phyloP scores from a whole-genome alignment of 345 rosid genomes.

The Geranium brycei region DNA sequence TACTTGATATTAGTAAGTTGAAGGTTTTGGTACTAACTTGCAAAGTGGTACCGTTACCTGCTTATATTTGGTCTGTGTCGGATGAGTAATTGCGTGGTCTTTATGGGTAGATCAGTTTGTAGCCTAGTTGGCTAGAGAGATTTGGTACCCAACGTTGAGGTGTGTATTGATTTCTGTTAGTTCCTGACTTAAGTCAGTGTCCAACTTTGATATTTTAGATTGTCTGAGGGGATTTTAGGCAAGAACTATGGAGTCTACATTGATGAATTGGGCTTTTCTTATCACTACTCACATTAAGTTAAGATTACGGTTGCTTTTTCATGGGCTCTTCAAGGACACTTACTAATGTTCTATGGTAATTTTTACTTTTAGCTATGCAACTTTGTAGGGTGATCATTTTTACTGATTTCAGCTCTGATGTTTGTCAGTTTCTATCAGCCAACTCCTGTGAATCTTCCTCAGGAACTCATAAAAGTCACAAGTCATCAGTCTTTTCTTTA shows the following conservation, averaged over 20 bases:
- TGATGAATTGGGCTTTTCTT: neutral
- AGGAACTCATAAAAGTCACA: slow-evolving; percentile 28
- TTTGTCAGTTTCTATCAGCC: slow-evolving; percentile 26
- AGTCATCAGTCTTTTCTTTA: slow-evolving; percentile 66
- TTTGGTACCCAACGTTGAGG: neutral
- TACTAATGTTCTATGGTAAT: neutral
- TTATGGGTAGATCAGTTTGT: neutral
- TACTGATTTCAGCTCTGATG: slow-evolving; percentile 11
- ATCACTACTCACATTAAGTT: neutral
- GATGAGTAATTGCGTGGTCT: neutral
- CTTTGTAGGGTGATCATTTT: neutral
- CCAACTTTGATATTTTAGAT: neutral
- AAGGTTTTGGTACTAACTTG: neutral
- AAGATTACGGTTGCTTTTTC: neutral
- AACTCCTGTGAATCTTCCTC: slow-evolving; percentile 24
- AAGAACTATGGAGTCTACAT: too few relatives aligned
- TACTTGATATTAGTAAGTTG: neutral
- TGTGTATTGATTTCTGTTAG: neutral
- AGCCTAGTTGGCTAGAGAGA: neutral
- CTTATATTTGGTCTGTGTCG: neutral
- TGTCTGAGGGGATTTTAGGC: neutral
- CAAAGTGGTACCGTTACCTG: neutral
- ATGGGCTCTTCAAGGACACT: neutral
- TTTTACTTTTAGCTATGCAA: neutral
- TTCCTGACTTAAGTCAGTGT: neutral